These are phyloP conservation scores for Aspergillus persii DNA, from an alignment of 2,329 filamentous ascomycete genomes.

Conservation along the genomic window DNA sequence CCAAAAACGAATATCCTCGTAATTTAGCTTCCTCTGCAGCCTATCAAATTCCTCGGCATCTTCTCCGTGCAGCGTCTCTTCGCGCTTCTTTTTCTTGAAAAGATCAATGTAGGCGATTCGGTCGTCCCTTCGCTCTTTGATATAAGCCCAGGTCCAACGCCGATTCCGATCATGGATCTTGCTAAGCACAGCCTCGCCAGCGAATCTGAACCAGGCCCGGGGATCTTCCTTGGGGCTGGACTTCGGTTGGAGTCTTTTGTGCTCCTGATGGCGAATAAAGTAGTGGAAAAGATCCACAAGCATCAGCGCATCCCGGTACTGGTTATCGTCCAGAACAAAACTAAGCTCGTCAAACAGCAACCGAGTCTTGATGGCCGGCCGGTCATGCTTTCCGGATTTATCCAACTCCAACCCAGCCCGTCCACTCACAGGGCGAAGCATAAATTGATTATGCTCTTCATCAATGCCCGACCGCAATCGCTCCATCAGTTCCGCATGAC, in stretches of 20 bases:
- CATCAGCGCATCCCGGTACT: slow-evolving; percentile 97
- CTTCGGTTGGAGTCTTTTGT: slow-evolving; percentile 88
- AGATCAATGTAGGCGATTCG: slow-evolving; percentile 84
- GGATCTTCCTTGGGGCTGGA: slow-evolving; percentile 83
- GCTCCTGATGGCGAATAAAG: slow-evolving; percentile 95
- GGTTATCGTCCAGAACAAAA: slow-evolving; percentile 93
- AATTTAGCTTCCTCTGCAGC: slow-evolving; percentile 83
- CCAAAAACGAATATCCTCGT: slow-evolving; percentile 98
- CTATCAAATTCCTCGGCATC: slow-evolving; percentile 71
- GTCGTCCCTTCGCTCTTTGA: slow-evolving; percentile 87
- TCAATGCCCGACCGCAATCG: slow-evolving; percentile 78
- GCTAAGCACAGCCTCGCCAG: slow-evolving; percentile 79
- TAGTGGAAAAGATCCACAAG: slow-evolving; percentile 98
- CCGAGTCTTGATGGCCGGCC: slow-evolving; percentile 84
- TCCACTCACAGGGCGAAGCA: slow-evolving; percentile 91
- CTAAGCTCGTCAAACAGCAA: slow-evolving; percentile 96
- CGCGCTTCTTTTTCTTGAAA: slow-evolving; percentile 90
- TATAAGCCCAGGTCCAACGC: slow-evolving; percentile 94
- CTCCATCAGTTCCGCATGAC: slow-evolving; percentile 71
- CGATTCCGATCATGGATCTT: slow-evolving; percentile 95
- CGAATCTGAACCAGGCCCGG: slow-evolving; percentile 87
- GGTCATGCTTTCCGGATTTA: slow-evolving; percentile 77
- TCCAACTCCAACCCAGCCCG: slow-evolving; percentile 93
- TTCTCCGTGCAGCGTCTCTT: slow-evolving; percentile 62
- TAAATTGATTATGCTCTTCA: slow-evolving; percentile 80